Percentiles rank a stretch among this genome's conserved stretches.
Evolutionary conservation across 306 rosid genomes (phyloP).

Genomic region (Erythrophleum fordii): DNA sequence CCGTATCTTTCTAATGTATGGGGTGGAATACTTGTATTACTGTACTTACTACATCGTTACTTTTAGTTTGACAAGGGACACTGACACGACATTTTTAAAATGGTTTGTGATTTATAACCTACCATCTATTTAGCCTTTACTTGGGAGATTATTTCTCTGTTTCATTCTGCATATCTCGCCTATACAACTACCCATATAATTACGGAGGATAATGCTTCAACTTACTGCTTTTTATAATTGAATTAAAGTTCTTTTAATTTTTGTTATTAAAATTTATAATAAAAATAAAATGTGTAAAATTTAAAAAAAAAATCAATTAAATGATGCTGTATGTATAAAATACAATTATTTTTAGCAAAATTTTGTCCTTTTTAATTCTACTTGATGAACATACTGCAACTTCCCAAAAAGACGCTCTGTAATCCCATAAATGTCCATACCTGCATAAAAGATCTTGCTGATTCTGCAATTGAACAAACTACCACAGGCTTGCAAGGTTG

Average conservation of each 20-base stretch:
- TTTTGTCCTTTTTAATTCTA: background rate
- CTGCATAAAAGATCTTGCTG: slow-evolving; percentile 14
- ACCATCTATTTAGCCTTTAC: too few species aligned
- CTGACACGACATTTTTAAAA: too few species aligned
- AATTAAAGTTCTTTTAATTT: background rate
- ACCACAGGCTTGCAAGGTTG: slow-evolving; percentile 79
- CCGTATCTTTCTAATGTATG: too few species aligned
- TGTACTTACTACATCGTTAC: too few species aligned
- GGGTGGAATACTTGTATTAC: too few species aligned
- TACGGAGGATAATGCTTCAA: background rate
- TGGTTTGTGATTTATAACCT: too few species aligned
- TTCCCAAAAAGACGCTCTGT: background rate
- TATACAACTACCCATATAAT: background rate
- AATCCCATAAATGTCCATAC: background rate
- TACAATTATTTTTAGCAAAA: background rate
- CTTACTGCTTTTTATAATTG: background rate
- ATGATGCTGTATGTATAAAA: background rate
- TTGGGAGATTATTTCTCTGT: background rate
- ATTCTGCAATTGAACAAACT: slow-evolving; percentile 29
- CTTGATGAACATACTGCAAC: background rate
- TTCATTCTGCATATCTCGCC: background rate
- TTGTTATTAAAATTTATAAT: background rate
- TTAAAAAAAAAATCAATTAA: background rate
- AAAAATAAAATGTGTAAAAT: background rate
- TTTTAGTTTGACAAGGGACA: too few species aligned